Base-by-base conservation (phyloP, 2,329 filamentous ascomycete species). In the Talaromyces sp. region DNA sequence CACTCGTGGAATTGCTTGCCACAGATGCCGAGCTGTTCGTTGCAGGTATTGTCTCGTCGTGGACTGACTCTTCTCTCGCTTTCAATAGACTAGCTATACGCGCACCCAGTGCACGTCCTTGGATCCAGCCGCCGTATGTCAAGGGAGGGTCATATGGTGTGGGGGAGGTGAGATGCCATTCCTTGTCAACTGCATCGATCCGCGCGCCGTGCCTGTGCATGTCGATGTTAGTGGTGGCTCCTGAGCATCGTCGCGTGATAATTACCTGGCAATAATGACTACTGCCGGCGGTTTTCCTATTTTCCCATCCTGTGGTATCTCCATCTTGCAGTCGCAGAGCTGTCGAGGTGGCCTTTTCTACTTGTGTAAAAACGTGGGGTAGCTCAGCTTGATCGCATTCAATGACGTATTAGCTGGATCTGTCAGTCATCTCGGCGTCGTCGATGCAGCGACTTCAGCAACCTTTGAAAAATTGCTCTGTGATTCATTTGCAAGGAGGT, bases 111-210 rank as follows among this genome's bases (percentile, higher is more conserved):
- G 89, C 87, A 71, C 90, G 89, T 62, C 91, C 89, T 78, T 98
- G 95, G 14, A 89, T 87, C 90, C 95, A 97, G 69, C 95, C 95
- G 70, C 92, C 91, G 75, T 97, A 98, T 2, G 93, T 97, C 65
- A 99, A 84, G 59, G 95, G 95, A 69, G 95, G 92, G 70, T 99
- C 94, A 82, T 98, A 99, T 1, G 95, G 95, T 6, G 92, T 93
- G 1, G 93, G 91, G 6, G 95, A 97, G 35, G 91, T 90, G 63
- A 97, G 85, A 77, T 97, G 92, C 95, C 95, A 99, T 77, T 92
- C 88, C 76, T 93, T 93, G 83, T 99, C 93, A 68, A 93, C 93
- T 64, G 92, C 92, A 77, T 99, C 95, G 65, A 99, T 89, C 70
- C 95, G 90, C 72, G 93, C 91, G 73, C 95, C 95, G 78, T 99